Conservation (phyloP, 495 filamentous ascomycete species). For the Hypoxylon lienhwacheense region DNA sequence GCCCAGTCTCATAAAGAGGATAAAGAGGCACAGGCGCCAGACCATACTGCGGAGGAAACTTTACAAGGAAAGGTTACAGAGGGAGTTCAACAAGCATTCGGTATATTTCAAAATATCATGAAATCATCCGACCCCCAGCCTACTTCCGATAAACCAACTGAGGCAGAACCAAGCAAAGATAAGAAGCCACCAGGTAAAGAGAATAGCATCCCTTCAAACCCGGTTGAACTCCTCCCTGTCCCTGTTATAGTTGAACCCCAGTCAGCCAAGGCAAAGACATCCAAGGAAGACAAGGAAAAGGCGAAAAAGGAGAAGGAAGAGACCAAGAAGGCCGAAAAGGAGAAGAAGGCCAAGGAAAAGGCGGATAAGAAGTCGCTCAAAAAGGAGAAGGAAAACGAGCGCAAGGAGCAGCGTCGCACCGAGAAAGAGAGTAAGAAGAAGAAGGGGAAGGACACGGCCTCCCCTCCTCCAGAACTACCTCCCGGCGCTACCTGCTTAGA, state of each 20-base stretch:
- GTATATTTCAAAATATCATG: conserved; percentile 13
- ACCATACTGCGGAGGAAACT: neutral
- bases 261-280: neutral
- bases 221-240: neutral
- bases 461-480: conserved; percentile 14
- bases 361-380: conserved; percentile 30
- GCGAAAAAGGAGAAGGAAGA: conserved; percentile 17
- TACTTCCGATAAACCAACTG: neutral
- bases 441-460: conserved; percentile 15
- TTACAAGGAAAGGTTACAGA: conserved; percentile 8
- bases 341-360: conserved; percentile 31
- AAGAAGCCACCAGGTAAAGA: conserved; percentile 4
- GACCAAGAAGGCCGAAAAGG: conserved; percentile 26
- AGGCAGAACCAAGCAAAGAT: neutral
- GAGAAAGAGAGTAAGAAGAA: conserved; percentile 20
- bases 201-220: neutral
- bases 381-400: conserved; percentile 14
- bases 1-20: neutral
- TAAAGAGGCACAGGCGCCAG: neutral
- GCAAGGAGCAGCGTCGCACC: conserved; percentile 30
- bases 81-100: conserved; percentile 17
- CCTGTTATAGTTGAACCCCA: conserved; percentile 5
- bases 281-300: conserved; percentile 12
- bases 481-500: neutral
- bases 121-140: neutral